A percentile compares a stretch with the other conserved stretches of the same genome.
Conservation (phyloP, 2,329 filamentous ascomycete species). For the Drechslera avenae region DNA sequence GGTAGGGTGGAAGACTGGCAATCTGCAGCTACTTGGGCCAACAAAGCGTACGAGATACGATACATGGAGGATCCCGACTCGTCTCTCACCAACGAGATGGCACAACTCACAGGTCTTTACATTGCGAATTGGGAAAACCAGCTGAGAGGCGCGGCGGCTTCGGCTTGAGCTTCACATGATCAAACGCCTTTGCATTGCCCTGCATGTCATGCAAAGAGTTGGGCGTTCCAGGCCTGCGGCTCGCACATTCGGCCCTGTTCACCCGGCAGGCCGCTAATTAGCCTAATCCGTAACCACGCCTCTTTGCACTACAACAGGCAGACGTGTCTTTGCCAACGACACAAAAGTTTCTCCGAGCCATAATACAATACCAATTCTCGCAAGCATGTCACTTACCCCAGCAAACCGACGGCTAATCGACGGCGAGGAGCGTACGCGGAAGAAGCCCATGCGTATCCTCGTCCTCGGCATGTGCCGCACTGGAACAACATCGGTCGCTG, state of each 20-base stretch:
- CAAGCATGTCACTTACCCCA: constrained; percentile 4
- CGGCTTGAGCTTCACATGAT: not conserved
- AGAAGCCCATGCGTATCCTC: constrained; percentile 74
- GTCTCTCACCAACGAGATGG: constrained; percentile 36
- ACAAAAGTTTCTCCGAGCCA: not conserved
- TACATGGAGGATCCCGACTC: constrained; percentile 38
- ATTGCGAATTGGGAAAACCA: constrained; percentile 39
- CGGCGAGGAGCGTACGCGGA: constrained; percentile 66
- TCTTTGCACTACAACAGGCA: constrained; percentile 4
- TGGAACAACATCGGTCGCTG: constrained; percentile 63
- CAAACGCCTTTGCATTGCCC: not conserved
- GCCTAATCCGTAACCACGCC: constrained; percentile 26
- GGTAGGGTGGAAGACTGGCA: constrained; percentile 39
- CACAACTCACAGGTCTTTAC: constrained; percentile 35
- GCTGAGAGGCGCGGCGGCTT: constrained; percentile 16
- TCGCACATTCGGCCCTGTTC: constrained; percentile 27
- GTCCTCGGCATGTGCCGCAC: constrained; percentile 72
- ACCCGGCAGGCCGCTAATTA: constrained; percentile 26
- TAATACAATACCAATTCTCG: not conserved
- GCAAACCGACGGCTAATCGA: constrained; percentile 57
- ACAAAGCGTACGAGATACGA: constrained; percentile 38
- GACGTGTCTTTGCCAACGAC: no score
- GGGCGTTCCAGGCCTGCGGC: constrained; percentile 14
- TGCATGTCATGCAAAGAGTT: not conserved
- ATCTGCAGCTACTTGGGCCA: constrained; percentile 38